These are phyloP conservation scores for Penstemon eatonii DNA, from an alignment of 257 asterid species.

Conservation along the genomic window DNA sequence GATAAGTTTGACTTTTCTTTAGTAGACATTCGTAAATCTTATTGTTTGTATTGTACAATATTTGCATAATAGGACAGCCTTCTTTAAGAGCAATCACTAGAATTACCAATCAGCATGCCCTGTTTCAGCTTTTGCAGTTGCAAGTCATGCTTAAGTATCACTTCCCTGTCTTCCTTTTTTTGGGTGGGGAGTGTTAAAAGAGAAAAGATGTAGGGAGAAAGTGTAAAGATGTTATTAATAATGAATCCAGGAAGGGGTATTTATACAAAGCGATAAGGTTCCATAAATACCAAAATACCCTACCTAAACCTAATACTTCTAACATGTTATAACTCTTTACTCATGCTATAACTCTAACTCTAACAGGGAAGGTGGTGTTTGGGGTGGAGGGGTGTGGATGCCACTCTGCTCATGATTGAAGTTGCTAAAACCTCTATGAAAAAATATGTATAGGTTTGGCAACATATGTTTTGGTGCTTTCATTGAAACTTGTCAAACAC, in stretches of 20 bases:
- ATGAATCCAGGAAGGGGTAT: no score
- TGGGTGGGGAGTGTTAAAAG: neutral
- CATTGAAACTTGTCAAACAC: neutral
- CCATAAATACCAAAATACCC: no score
- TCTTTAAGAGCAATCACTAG: neutral
- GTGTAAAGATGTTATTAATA: no score
- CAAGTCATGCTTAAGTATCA: constrained; percentile 21
- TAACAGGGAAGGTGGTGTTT: neutral
- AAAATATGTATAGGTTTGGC: neutral
- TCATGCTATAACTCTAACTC: no score
- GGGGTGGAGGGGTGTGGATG: neutral
- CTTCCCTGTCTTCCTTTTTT: constrained; percentile 4
- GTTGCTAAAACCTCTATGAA: neutral
- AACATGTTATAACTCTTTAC: no score
- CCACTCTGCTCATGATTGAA: neutral
- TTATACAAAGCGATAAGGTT: no score
- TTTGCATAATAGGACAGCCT: neutral
- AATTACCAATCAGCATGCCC: constrained; percentile 5
- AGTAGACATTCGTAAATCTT: neutral
- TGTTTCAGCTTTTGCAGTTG: neutral
- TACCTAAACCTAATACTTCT: no score
- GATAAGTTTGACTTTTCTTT: constrained; percentile 16
- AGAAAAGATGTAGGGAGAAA: no score
- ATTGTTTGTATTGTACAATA: neutral
- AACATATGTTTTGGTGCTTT: constrained; percentile 1